Conservation (phyloP, 352 stramenopile species). For the Sclerospora graminicola region DNA sequence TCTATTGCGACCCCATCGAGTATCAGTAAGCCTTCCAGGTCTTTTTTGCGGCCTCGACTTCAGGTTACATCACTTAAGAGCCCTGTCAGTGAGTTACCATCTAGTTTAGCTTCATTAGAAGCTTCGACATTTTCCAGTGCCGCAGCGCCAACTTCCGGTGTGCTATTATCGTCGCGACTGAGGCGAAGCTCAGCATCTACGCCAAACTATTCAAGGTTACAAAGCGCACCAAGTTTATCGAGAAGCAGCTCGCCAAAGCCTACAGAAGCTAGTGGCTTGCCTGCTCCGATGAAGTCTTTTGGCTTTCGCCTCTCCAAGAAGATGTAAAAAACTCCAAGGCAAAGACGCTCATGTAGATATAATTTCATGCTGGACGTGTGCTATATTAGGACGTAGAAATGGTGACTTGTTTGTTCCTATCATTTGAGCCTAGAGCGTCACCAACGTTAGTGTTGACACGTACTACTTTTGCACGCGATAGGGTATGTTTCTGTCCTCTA, state of each 20-base stretch:
- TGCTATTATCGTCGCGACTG: not conserved
- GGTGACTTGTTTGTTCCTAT: no score
- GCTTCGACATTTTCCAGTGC: not conserved
- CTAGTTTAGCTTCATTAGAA: conserved; percentile 1
- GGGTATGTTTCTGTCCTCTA: conserved; percentile 81
- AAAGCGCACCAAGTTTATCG: not conserved
- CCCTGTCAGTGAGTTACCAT: not conserved
- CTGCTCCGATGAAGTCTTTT: conserved; percentile 12
- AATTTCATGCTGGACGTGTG: no score
- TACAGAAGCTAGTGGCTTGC: conserved; percentile 9
- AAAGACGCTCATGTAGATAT: not conserved
- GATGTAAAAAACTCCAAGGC: not conserved
- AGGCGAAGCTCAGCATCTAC: conserved; percentile 2
- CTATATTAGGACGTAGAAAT: no score
- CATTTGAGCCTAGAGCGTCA: no score
- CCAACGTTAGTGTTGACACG: not conserved
- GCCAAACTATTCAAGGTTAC: conserved; percentile 1
- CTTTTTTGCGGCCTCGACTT: not conserved
- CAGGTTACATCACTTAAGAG: not conserved
- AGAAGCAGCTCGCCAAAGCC: conserved; percentile 7
- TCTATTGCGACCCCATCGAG: not conserved
- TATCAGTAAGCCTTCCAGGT: conserved; percentile 4
- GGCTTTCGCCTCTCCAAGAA: conserved; percentile 11
- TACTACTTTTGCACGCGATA: conserved; percentile 66
- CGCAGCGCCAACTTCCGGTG: not conserved